Conservation (phyloP, 306 rosid genomes). For the Elaeagnus macrophylla region DNA sequence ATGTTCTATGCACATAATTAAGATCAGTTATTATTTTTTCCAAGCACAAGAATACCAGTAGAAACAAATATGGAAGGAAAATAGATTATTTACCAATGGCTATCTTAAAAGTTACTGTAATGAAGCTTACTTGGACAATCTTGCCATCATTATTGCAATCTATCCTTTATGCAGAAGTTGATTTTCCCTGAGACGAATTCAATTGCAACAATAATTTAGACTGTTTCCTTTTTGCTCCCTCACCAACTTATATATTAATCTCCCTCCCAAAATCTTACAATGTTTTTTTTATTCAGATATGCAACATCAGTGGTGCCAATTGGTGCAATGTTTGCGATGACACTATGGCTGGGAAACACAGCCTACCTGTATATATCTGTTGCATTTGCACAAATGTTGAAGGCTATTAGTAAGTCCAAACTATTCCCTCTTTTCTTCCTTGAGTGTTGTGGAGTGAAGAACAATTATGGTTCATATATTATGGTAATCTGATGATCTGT, state of each 20-base stretch:
- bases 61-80: too few species aligned
- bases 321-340: conserved; percentile 97
- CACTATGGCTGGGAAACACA: conserved; percentile 99
- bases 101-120: too few species aligned
- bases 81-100: too few species aligned
- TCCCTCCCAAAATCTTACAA: conserved; percentile 17
- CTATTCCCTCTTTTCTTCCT: conserved; percentile 11
- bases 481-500: neutral
- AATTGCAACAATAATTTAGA: neutral
- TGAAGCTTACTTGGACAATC: too few species aligned
- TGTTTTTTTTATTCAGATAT: conserved; percentile 55
- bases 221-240: neutral
- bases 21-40: too few species aligned
- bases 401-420: conserved; percentile 85
- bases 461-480: conserved; percentile 1
- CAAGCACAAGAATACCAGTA: too few species aligned
- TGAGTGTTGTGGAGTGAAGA: conserved; percentile 12
- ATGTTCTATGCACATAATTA: too few species aligned
- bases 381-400: conserved; percentile 96
- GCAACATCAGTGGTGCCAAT: conserved; percentile 84
- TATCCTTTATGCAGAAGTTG: neutral
- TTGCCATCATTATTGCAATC: neutral
- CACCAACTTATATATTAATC: conserved; percentile 11
- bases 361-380: conserved; percentile 96
- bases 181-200: neutral